A percentile compares a stretch with the other conserved stretches of the same genome.
phyloP scores from a whole-genome alignment of 192 early-diverging fungal species.

The Backusella liffmaniae region DNA sequence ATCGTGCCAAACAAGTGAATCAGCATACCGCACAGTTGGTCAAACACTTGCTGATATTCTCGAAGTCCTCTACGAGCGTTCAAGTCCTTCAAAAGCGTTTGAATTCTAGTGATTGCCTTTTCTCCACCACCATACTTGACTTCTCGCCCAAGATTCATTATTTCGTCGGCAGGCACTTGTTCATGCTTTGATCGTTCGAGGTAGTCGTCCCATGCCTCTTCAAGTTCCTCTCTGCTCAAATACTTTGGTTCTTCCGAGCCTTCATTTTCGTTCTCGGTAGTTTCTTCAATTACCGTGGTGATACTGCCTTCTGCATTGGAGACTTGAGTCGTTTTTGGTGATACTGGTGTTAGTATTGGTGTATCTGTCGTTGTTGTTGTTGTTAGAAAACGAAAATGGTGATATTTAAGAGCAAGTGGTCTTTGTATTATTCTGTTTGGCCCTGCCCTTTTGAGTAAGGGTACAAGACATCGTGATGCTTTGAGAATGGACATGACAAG shows the following conservation, averaged over 20 bases:
- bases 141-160: not conserved
- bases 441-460: not conserved
- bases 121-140: not conserved
- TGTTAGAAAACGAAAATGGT: not conserved
- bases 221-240: not conserved
- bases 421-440: not conserved
- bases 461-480: not conserved
- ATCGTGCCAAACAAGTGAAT: conserved; percentile 15
- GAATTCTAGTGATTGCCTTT: not conserved
- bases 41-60: not conserved
- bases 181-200: not conserved
- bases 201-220: conserved; percentile 17
- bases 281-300: not conserved
- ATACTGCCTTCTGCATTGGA: not conserved
- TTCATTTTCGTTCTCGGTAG: not conserved
- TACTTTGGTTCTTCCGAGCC: not conserved
- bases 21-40: conserved; percentile 28
- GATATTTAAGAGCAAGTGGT: not conserved
- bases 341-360: not conserved
- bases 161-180: not conserved
- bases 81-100: conserved; percentile 11
- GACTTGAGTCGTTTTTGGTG: not conserved
- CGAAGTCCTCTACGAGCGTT: not conserved
- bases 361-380: not conserved
- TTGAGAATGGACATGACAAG: conserved; percentile 3